Base-by-base conservation (phyloP, 106 monocot genomes). In the Platanthera zijinensis region DNA sequence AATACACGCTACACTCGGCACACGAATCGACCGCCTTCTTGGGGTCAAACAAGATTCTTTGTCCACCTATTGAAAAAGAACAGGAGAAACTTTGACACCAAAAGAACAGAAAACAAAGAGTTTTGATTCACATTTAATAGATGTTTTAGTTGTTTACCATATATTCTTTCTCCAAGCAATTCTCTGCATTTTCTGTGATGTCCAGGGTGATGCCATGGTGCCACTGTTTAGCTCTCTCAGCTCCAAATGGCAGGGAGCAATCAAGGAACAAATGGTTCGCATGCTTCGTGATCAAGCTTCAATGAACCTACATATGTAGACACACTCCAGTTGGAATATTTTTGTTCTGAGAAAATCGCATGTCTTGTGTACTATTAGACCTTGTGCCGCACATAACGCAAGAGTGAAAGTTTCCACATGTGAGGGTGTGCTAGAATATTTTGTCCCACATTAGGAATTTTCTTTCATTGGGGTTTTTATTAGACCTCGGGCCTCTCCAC, bases 31-130 rank as follows among this genome's bases (percentile, higher is more conserved):
- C n/a, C 86, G 71, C 52, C 71, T 92, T 62, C 62, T 89, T 70
- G 93, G 96, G 48, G 96, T 96, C 56, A 88, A 84, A 83, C 90
- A 89, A 79, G 87, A 63, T 51, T 87, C 77, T 83, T 89, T 84
- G 78, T 96, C 96, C 80, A 91, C 87, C 96, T 96, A 22, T 70
- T 47, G 25, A 25, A 25, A 70, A 28, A 48, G 50, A 6, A 15
- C 0, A 19, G 8, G 9, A 51, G 50, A 50, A 72, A 7, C 51
- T 51, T n/a, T 19, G 3, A 2, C 5, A 15, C 19, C 49, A 72
- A 6, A 18, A 15, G n/a, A 72, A 21, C 10, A 74, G 6, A 61
- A 59, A 61, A 59, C 6, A 61, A 18, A 61, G 6, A 7, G 6
- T 4, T 61, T 61, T 61, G 30, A 51, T 68, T 52, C 2, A n/a